phyloP scores from a whole-genome alignment of 169 alveolate species.

The Eimeria falciformis region DNA sequence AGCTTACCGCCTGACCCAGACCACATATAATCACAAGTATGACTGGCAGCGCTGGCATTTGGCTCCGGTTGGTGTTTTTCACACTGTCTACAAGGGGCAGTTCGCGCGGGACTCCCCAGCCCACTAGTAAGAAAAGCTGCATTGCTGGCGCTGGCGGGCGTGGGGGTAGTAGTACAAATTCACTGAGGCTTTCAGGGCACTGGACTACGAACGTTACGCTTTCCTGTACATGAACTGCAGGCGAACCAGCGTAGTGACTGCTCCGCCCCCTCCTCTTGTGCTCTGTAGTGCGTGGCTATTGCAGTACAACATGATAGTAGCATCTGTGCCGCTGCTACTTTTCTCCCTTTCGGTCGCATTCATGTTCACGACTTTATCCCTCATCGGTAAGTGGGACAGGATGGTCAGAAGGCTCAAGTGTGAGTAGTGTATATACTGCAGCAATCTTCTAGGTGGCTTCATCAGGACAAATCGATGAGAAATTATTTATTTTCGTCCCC shows the following conservation, averaged over 20 bases:
- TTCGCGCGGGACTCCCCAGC: slow-evolving; percentile 86
- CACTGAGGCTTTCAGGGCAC: too few relatives aligned
- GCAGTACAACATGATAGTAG: slow-evolving; percentile 73
- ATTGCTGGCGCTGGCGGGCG: too few relatives aligned
- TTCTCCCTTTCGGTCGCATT: slow-evolving; percentile 85
- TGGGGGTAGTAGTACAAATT: background rate
- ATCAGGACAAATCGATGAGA: background rate
- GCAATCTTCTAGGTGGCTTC: background rate
- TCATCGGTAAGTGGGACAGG: slow-evolving; percentile 77
- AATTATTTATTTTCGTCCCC: background rate
- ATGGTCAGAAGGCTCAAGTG: too few relatives aligned
- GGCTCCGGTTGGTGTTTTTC: slow-evolving; percentile 89
- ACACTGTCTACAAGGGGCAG: slow-evolving; percentile 89
- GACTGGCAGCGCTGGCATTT: slow-evolving; percentile 92
- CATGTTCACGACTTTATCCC: slow-evolving; percentile 85
- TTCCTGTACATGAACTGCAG: background rate
- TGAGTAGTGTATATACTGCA: too few relatives aligned
- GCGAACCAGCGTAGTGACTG: background rate
- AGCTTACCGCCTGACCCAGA: slow-evolving; percentile 86
- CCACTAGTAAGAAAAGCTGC: slow-evolving; percentile 78
- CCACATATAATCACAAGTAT: slow-evolving; percentile 87
- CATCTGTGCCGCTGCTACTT: slow-evolving; percentile 84
- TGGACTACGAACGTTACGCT: background rate
- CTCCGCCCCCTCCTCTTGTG: background rate
- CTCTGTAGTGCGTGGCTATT: slow-evolving; percentile 76